A percentile compares a stretch with the other conserved stretches of the same genome.
Evolutionary conservation across 2,329 filamentous ascomycete species (phyloP).

Genomic region (Fusarium sp.): DNA sequence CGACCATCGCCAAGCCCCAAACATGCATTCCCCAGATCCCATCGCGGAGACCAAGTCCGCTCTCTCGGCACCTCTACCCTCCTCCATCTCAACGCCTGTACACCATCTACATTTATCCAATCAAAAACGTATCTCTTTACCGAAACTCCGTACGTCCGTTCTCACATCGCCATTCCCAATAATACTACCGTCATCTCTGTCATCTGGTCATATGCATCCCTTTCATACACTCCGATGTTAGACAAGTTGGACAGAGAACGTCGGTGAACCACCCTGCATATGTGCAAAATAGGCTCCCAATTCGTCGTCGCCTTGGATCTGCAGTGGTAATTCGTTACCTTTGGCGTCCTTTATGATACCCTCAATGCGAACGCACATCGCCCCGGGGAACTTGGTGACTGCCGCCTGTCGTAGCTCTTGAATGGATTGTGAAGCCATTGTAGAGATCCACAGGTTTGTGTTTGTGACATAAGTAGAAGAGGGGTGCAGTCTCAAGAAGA

Average conservation of each 20-base stretch:
- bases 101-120: constrained; percentile 19
- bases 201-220: constrained; percentile 8
- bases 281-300: constrained; percentile 77
- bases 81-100: constrained; percentile 13
- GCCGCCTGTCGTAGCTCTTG: constrained; percentile 72
- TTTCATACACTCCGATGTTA: constrained; percentile 37
- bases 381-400: constrained; percentile 69
- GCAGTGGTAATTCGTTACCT: constrained; percentile 70
- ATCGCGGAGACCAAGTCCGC: constrained; percentile 43
- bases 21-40: constrained; percentile 1
- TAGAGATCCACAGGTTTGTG: constrained; percentile 72
- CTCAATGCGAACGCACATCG: constrained; percentile 69
- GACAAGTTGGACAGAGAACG: constrained; percentile 57
- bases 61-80: background rate
- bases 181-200: background rate
- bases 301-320: constrained; percentile 77
- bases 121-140: constrained; percentile 14
- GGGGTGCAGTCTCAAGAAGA: constrained; percentile 77
- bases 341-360: constrained; percentile 71
- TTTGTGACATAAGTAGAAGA: constrained; percentile 66
- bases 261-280: constrained; percentile 60
- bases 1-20: background rate
- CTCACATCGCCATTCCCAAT: background rate
- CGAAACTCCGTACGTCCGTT: constrained; percentile 43
- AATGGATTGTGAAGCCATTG: constrained; percentile 67